These are phyloP conservation scores for Rickenella mellea DNA, from an alignment of 768 basidiomycete genomes.

Conservation along the genomic window DNA sequence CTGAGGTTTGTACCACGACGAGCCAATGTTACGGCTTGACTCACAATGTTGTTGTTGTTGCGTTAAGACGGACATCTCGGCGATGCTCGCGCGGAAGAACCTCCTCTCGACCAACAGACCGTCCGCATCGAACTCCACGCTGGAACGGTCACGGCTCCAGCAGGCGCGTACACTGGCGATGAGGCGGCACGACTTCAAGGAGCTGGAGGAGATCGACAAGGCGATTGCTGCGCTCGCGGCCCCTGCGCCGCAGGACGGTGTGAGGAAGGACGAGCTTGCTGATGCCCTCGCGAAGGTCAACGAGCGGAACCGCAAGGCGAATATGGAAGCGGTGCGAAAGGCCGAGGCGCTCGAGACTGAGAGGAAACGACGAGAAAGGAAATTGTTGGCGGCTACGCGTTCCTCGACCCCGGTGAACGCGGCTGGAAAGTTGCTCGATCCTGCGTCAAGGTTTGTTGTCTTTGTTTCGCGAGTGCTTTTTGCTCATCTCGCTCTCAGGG, in stretches of 20 bases:
- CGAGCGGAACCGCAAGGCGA: conserved; percentile 82
- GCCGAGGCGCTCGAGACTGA: conserved; percentile 67
- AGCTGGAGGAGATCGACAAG: conserved; percentile 51
- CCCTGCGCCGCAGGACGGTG: conserved; percentile 6
- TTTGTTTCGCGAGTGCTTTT: conserved; percentile 3
- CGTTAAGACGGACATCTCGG: conserved; percentile 69
- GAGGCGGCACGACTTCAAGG: conserved; percentile 59
- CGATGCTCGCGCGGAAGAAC: conserved; percentile 66
- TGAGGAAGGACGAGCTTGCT: conserved; percentile 15
- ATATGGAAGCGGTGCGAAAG: conserved; percentile 68
- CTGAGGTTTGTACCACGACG: conserved; percentile 52
- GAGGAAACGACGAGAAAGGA: conserved; percentile 60
- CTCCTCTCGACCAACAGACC: conserved; percentile 21
- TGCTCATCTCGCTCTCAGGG: conserved; percentile 14
- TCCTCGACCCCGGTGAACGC: conserved; percentile 42
- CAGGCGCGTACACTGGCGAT: conserved; percentile 68
- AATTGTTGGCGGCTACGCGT: conserved; percentile 32
- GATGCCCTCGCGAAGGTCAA: conserved; percentile 74
- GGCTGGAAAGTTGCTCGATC: conserved; percentile 47
- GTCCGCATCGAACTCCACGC: conserved; percentile 24
- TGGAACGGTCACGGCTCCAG: conserved; percentile 59
- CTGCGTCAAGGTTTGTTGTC: conserved; percentile 50
- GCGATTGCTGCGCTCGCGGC: conserved; percentile 33
- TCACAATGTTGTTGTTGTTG: not conserved
- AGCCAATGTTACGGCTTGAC: not conserved